Conservation (phyloP, 345 rosid genomes). For the Boechera stricta region DNA sequence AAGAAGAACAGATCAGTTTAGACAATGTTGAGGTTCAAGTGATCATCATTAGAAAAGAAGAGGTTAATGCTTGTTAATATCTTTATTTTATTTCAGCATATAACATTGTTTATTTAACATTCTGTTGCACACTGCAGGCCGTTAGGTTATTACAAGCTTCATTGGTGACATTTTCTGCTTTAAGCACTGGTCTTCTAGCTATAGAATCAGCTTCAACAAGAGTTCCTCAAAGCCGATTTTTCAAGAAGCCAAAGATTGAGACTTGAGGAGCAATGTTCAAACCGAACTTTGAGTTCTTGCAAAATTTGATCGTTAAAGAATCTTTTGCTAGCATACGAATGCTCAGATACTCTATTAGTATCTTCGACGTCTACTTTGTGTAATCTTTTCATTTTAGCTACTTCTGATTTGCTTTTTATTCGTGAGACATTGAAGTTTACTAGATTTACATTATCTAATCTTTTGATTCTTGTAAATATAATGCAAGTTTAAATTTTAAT, state of each 20-base stretch:
- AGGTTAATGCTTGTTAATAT: background rate
- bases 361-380: background rate
- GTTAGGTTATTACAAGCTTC: conserved; percentile 1
- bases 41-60: background rate
- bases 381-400: background rate
- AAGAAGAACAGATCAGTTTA: background rate
- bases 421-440: background rate
- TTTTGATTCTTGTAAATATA: background rate
- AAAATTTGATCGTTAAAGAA: background rate
- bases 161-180: conserved; percentile 4
- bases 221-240: background rate
- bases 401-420: background rate
- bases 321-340: background rate
- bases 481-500: background rate
- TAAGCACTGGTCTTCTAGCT: background rate
- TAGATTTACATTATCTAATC: background rate
- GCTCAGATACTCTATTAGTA: background rate
- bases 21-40: background rate
- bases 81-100: background rate
- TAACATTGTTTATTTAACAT: background rate
- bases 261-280: background rate
- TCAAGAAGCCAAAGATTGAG: background rate
- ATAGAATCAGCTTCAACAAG: background rate
- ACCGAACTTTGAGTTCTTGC: background rate
- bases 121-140: background rate